Percentiles rank a stretch among this genome's conserved stretches.
Conservation (phyloP, 169 alveolate genomes). For the Babesia caballi region DNA sequence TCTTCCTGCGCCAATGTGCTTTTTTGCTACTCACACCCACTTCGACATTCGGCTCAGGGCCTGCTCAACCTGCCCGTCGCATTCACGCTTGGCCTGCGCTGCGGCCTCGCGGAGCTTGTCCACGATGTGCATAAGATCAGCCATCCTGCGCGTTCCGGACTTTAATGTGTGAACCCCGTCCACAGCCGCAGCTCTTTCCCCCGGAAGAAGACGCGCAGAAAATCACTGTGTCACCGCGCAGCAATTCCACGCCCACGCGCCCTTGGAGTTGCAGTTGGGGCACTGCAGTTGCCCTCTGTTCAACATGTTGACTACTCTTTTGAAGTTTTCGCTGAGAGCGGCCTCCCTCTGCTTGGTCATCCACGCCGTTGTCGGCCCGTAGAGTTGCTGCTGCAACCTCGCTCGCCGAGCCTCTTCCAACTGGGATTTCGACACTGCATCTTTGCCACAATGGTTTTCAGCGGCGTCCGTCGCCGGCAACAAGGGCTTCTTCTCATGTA, state of each 20-base stretch:
- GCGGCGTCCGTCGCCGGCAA: neutral
- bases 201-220: neutral
- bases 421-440: neutral
- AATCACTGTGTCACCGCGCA: neutral
- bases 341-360: slow-evolving; percentile 2
- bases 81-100: slow-evolving; percentile 38
- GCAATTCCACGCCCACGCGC: slow-evolving; percentile 6
- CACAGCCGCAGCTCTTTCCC: neutral
- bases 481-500: neutral
- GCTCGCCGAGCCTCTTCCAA: neutral
- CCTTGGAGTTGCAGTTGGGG: slow-evolving; percentile 11
- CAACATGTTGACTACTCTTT: neutral
- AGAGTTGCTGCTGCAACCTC: slow-evolving; percentile 17
- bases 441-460: no score
- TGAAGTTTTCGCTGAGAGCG: neutral
- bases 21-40: neutral
- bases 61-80: slow-evolving; percentile 38
- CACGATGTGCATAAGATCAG: slow-evolving; percentile 45
- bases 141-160: neutral
- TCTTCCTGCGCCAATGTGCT: neutral
- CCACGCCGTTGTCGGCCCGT: slow-evolving; percentile 9
- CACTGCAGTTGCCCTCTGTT: neutral
- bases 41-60: slow-evolving; percentile 30
- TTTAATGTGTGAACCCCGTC: neutral
- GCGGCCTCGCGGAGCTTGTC: slow-evolving; percentile 41